Conservation (phyloP, 805 yeast genomes). For the Cephaloascus albidus region DNA sequence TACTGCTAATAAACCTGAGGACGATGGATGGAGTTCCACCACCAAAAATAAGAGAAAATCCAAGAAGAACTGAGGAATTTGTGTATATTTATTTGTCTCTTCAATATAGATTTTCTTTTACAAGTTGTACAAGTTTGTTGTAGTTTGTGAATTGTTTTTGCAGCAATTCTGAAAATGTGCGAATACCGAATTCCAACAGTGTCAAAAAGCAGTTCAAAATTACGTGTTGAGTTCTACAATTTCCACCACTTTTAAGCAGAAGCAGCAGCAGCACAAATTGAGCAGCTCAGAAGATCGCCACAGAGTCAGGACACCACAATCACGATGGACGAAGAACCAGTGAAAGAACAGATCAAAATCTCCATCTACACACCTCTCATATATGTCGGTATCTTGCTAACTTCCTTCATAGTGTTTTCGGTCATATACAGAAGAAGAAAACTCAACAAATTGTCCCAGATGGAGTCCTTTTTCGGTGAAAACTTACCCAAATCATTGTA, state of each 20-base stretch:
- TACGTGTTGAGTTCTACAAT: too few relatives aligned
- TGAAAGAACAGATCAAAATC: constrained; percentile 18
- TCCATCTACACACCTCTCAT: constrained; percentile 66
- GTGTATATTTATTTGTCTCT: too few relatives aligned
- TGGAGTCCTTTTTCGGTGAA: constrained; percentile 67
- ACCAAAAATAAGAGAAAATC: constrained; percentile 28
- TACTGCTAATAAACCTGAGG: constrained; percentile 31
- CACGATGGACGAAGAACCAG: neutral
- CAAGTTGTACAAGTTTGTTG: too few relatives aligned
- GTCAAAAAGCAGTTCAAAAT: too few relatives aligned
- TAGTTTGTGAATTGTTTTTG: too few relatives aligned
- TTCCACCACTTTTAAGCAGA: too few relatives aligned
- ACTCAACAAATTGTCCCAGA: constrained; percentile 39
- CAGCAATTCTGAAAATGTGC: too few relatives aligned
- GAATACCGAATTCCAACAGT: too few relatives aligned
- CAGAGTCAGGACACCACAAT: too few relatives aligned
- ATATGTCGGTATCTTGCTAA: constrained; percentile 60
- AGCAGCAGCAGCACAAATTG: too few relatives aligned
- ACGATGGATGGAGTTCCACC: constrained; percentile 38
- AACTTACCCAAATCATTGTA: constrained; percentile 61
- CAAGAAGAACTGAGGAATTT: constrained; percentile 10
- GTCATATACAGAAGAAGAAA: constrained; percentile 54
- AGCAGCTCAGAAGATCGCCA: too few relatives aligned
- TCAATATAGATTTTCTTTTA: too few relatives aligned
- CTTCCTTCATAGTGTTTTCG: constrained; percentile 63